Evolutionary conservation across 176 grass and related monocot genomes (phyloP).

Genomic region (Lolium multiflorum): DNA sequence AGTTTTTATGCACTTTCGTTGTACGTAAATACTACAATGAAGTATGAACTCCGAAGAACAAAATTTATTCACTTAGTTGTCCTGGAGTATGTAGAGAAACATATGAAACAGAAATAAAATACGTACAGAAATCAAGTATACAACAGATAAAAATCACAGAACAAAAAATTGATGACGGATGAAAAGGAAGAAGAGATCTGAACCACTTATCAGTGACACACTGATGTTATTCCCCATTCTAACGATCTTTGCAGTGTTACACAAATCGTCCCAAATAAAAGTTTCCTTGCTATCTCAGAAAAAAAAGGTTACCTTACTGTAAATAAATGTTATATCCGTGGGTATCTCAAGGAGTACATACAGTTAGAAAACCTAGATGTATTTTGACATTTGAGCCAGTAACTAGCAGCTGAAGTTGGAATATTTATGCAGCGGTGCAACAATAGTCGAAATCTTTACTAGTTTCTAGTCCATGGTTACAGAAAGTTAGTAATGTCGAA

Average conservation of each 20-base stretch:
- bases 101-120: neutral
- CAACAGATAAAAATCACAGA: constrained; percentile 5
- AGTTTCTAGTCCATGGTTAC: constrained; percentile 2
- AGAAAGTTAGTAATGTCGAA: constrained; percentile 17
- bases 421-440: neutral
- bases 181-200: neutral
- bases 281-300: too few species aligned
- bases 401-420: too few species aligned
- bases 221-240: neutral
- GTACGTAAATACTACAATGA: neutral
- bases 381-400: too few species aligned
- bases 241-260: too few species aligned
- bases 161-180: neutral
- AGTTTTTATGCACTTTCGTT: neutral
- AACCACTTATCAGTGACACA: neutral
- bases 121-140: neutral
- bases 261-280: too few species aligned
- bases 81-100: neutral
- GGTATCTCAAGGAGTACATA: too few species aligned
- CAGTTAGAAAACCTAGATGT: too few species aligned
- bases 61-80: neutral
- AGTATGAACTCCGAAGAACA: neutral
- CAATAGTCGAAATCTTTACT: neutral
- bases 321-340: too few species aligned
- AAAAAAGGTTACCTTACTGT: too few species aligned